A percentile compares a stretch with the other conserved stretches of the same genome.
phyloP scores from a whole-genome alignment of 2,329 filamentous ascomycete genomes.

The Pseudogymnoascus sp. region DNA sequence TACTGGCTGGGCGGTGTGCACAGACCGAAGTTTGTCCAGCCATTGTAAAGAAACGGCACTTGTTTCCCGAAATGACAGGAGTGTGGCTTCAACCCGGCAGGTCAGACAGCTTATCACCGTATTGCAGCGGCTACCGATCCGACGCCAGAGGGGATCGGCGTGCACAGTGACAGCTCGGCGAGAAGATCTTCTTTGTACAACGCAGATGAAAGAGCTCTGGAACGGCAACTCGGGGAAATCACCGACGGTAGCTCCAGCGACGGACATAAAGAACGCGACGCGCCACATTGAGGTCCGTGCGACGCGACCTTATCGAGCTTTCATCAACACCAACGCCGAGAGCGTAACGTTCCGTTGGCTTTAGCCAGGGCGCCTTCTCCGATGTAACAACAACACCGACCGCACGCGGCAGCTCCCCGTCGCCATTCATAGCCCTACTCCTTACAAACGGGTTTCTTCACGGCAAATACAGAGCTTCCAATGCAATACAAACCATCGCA shows the following conservation, averaged over 20 bases:
- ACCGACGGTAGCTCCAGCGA: background rate
- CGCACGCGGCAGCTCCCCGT: background rate
- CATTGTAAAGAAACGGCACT: background rate
- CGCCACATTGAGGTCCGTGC: background rate
- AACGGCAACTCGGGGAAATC: background rate
- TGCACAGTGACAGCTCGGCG: background rate
- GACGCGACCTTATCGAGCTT: background rate
- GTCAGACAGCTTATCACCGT: background rate
- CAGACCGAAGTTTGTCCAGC: background rate
- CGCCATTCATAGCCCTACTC: background rate
- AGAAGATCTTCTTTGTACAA: background rate
- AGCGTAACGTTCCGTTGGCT: conserved; percentile 2
- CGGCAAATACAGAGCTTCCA: background rate
- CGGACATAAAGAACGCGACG: background rate
- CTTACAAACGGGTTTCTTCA: background rate
- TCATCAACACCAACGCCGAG: background rate
- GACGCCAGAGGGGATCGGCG: background rate
- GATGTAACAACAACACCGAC: background rate
- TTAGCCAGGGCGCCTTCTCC: background rate
- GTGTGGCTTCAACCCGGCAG: background rate
- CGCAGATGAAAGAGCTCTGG: background rate
- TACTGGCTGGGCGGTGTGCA: background rate
- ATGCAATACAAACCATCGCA: background rate
- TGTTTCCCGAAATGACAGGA: background rate
- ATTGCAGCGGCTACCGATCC: background rate